Percentiles rank a stretch among this genome's conserved stretches.
phyloP scores from a whole-genome alignment of 2,329 filamentous ascomycete genomes.

The Trichoderma gracile region DNA sequence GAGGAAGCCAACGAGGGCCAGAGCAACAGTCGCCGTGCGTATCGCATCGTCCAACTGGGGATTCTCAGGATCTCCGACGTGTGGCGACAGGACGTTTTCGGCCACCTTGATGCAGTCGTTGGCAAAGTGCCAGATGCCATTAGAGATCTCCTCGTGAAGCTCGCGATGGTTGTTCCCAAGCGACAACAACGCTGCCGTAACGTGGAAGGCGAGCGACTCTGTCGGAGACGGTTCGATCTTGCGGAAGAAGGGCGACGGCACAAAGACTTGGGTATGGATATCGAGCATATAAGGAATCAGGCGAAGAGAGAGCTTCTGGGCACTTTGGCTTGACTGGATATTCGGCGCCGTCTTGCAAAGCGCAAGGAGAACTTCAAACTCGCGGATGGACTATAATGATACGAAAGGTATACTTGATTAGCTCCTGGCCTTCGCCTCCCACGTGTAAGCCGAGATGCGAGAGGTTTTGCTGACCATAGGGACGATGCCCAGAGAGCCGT shows the following conservation, averaged over 20 bases:
- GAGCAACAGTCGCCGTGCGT: constrained; percentile 71
- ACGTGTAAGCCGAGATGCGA: not conserved
- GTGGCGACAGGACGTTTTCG: constrained; percentile 54
- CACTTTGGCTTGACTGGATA: constrained; percentile 69
- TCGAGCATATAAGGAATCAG: constrained; percentile 84
- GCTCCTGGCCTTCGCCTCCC: not conserved
- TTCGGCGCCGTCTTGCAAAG: constrained; percentile 86
- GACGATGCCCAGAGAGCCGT: constrained; percentile 51
- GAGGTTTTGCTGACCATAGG: constrained; percentile 56
- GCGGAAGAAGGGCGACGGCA: constrained; percentile 77
- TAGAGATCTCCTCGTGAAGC: constrained; percentile 65
- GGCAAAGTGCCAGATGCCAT: constrained; percentile 71
- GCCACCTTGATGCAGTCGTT: constrained; percentile 67
- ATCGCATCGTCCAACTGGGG: constrained; percentile 66
- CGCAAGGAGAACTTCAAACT: constrained; percentile 88
- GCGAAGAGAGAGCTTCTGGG: constrained; percentile 75
- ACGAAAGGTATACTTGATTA: constrained; percentile 27
- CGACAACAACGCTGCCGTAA: constrained; percentile 78
- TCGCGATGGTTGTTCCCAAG: constrained; percentile 72
- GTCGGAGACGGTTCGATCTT: constrained; percentile 85
- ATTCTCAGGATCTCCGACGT: constrained; percentile 56
- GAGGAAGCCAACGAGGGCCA: constrained; percentile 88
- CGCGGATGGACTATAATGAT: constrained; percentile 70
- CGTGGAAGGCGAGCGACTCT: constrained; percentile 76
- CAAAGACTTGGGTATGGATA: constrained; percentile 75